Conservation (phyloP, 768 basidiomycete genomes). For the Aureoboletus auriporus region DNA sequence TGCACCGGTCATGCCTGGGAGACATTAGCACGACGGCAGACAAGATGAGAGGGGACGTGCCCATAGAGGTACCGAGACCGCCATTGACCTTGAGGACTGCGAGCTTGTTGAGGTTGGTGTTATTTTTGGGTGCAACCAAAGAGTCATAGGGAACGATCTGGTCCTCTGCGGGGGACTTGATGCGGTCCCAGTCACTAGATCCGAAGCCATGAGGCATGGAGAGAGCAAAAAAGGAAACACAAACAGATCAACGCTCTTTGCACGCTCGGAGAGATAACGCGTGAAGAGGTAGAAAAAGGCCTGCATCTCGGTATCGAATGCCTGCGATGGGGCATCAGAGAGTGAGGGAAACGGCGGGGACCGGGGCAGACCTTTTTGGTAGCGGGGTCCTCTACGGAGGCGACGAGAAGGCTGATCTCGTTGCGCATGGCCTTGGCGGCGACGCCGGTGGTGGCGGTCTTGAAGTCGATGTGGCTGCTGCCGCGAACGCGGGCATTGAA, state of each 20-base stretch:
- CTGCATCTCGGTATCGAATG: slow-evolving; percentile 80
- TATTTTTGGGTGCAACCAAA: slow-evolving; percentile 43
- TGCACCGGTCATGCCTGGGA: slow-evolving; percentile 51
- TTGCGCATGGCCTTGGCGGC: slow-evolving; percentile 97
- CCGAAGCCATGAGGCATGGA: slow-evolving; percentile 1
- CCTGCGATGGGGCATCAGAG: slow-evolving; percentile 36
- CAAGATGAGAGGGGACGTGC: slow-evolving; percentile 20
- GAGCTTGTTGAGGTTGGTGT: slow-evolving; percentile 57
- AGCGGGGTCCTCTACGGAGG: slow-evolving; percentile 71
- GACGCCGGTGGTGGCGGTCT: slow-evolving; percentile 94
- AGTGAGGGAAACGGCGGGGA: slow-evolving; percentile 1
- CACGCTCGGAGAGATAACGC: slow-evolving; percentile 70
- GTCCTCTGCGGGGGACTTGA: slow-evolving; percentile 61
- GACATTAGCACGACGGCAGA: background rate
- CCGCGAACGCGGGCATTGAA: slow-evolving; percentile 72
- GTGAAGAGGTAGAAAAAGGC: slow-evolving; percentile 81
- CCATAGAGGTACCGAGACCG: slow-evolving; percentile 67
- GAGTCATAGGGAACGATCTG: slow-evolving; percentile 59
- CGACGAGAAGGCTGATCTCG: slow-evolving; percentile 92
- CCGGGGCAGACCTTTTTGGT: slow-evolving; percentile 68
- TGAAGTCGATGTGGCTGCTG: slow-evolving; percentile 88
- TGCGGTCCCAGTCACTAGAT: slow-evolving; percentile 37
- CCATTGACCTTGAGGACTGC: slow-evolving; percentile 80
- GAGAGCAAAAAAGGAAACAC: slow-evolving; percentile 26
- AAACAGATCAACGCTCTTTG: slow-evolving; percentile 66